These are phyloP conservation scores for Coemansia erecta DNA, from an alignment of 192 early-diverging fungal species.

Conservation along the genomic window DNA sequence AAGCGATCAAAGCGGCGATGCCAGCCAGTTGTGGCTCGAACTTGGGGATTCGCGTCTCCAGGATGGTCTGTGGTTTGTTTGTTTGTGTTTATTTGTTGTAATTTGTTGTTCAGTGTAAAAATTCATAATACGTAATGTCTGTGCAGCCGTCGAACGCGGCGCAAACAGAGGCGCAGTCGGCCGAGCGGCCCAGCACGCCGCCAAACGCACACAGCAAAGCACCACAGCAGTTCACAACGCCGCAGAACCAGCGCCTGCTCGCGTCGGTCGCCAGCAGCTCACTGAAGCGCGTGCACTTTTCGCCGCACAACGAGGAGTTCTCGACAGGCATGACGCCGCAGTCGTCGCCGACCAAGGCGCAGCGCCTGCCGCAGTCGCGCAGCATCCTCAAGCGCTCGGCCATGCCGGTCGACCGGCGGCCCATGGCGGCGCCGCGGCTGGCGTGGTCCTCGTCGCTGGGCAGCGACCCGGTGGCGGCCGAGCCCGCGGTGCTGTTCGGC, in stretches of 20 bases:
- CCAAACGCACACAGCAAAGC: background rate
- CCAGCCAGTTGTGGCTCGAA: too few species aligned
- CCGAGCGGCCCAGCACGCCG: background rate
- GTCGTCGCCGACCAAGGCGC: conserved; percentile 44
- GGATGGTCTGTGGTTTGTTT: too few species aligned
- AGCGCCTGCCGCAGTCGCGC: conserved; percentile 21
- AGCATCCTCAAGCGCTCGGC: conserved; percentile 40
- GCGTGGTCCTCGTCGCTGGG: too few species aligned
- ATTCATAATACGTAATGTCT: too few species aligned
- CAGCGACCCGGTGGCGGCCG: too few species aligned
- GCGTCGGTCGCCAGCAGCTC: conserved; percentile 7
- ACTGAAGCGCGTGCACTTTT: conserved; percentile 44
- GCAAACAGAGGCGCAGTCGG: too few species aligned
- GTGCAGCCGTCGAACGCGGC: too few species aligned
- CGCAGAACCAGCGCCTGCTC: conserved; percentile 1
- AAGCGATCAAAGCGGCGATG: too few species aligned
- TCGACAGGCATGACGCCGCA: conserved; percentile 30
- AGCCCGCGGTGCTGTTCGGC: too few species aligned
- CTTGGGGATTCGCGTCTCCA: too few species aligned
- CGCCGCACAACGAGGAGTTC: conserved; percentile 43
- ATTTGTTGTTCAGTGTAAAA: too few species aligned
- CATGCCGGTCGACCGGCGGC: background rate
- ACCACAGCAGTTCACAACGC: background rate
- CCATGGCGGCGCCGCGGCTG: background rate
- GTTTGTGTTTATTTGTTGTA: too few species aligned